phyloP scores from a whole-genome alignment of 1,139 yeast species.

The Kodamaea arcana region DNA sequence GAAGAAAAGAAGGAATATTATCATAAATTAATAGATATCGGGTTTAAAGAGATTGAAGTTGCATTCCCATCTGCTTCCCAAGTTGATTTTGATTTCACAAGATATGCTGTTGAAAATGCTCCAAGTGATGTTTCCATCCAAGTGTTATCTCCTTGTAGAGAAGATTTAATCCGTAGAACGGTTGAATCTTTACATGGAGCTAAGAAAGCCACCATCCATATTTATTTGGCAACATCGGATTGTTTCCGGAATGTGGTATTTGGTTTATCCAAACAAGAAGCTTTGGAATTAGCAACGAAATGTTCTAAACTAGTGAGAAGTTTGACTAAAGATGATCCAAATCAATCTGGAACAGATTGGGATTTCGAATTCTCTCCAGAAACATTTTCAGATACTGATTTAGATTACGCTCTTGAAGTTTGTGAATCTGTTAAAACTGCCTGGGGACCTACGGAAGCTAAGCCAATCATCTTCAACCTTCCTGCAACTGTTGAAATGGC shows the following conservation, averaged over 20 bases:
- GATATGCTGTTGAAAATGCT: constrained; percentile 86
- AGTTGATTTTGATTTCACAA: constrained; percentile 91
- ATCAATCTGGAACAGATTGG: constrained; percentile 73
- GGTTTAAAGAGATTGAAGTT: constrained; percentile 96
- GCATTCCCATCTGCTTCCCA: constrained; percentile 96
- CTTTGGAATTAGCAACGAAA: constrained; percentile 74
- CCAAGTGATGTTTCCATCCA: constrained; percentile 93
- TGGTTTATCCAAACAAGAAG: constrained; percentile 77
- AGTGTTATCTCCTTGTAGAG: constrained; percentile 89
- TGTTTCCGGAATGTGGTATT: constrained; percentile 89
- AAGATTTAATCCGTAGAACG: constrained; percentile 82
- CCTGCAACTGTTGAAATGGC: constrained; percentile 99
- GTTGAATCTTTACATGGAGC: constrained; percentile 89
- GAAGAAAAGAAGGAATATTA: constrained; percentile 87
- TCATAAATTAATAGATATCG: constrained; percentile 78
- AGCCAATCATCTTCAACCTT: constrained; percentile 88
- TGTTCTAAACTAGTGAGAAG: constrained; percentile 76
- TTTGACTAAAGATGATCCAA: constrained; percentile 85
- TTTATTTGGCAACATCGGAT: constrained; percentile 89
- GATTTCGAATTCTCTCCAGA: constrained; percentile 92
- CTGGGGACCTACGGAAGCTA: constrained; percentile 82
- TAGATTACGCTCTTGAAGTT: constrained; percentile 75
- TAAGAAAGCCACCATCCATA: constrained; percentile 83
- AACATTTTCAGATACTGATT: constrained; percentile 85
- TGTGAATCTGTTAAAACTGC: constrained; percentile 95